Conservation (phyloP, 1,284 basidiomycete genomes). For the Ustilago nuda region DNA sequence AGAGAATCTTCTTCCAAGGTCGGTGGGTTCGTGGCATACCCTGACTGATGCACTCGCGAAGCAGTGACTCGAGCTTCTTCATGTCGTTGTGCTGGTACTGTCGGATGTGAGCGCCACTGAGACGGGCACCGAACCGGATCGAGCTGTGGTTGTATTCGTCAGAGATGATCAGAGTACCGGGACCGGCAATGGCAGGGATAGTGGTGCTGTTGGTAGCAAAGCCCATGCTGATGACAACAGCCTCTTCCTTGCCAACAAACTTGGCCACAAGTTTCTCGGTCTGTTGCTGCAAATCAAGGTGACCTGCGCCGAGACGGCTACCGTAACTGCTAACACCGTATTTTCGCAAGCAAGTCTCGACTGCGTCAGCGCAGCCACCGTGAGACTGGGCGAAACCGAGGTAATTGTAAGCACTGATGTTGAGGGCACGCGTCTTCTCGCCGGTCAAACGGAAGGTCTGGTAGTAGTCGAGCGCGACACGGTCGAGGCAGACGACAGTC, state of each 20-base stretch:
- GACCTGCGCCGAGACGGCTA: slow-evolving; percentile 83
- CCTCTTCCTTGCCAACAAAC: slow-evolving; percentile 89
- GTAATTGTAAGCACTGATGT: slow-evolving; percentile 99
- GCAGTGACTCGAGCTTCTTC: slow-evolving; percentile 80
- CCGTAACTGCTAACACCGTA: slow-evolving; percentile 82
- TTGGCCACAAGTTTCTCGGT: slow-evolving; percentile 88
- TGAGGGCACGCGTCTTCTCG: slow-evolving; percentile 84
- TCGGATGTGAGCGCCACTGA: slow-evolving; percentile 88
- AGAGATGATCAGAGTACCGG: slow-evolving; percentile 94
- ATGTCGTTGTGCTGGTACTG: slow-evolving; percentile 99
- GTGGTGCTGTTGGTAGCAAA: slow-evolving; percentile 98
- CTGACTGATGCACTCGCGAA: slow-evolving; percentile 93
- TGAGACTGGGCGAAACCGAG: slow-evolving; percentile 95
- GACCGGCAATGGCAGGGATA: slow-evolving; percentile 88
- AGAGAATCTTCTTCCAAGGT: slow-evolving; percentile 97
- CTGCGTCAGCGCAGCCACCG: slow-evolving; percentile 92
- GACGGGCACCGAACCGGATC: slow-evolving; percentile 89
- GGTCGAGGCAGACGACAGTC: slow-evolving; percentile 88
- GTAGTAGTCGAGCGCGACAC: slow-evolving; percentile 85
- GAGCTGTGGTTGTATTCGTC: slow-evolving; percentile 98
- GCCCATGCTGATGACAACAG: slow-evolving; percentile 93
- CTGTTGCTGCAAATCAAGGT: slow-evolving; percentile 83
- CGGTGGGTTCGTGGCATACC: slow-evolving; percentile 96
- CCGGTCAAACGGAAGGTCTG: slow-evolving; percentile 83
- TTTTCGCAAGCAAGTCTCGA: slow-evolving; percentile 73